Base-by-base conservation (phyloP, 164 flowering plant genomes). In the Amborella trichopoda region DNA sequence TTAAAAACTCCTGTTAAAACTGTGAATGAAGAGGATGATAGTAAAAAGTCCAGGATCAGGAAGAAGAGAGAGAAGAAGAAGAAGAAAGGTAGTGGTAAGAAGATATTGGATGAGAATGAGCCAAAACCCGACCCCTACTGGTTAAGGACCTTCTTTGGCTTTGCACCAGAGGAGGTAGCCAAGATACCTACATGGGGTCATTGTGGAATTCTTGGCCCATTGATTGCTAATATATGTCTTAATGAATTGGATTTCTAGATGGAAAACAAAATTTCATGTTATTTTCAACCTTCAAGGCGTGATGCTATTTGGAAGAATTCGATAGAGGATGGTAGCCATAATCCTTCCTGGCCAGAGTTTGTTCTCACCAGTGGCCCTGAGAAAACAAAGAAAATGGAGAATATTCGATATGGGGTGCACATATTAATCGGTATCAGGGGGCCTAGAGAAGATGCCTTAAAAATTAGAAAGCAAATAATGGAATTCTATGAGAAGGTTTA, bases 51-150 rank as follows among this genome's bases (percentile, higher is more conserved):
- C n/a, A n/a, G n/a, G n/a, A n/a, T n/a, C n/a, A 62, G 55, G 25
- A 21, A 20, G 22, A 45, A 28, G 20, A 55, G 23, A 36, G 58
- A 46, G 52, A 56, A 48, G 52, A 37, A 37, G 41, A 37, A 13
- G 13, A 13, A 13, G 5, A 13, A 20, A 6, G 13, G 40, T 16
- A 73, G 34, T 58, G 69, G 52, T 63, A 73, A 62, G 54, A 72
- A 64, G 59, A 70, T 66, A 63, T 53, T 87, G 56, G 71, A 73
- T 42, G 77, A 65, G 43, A 68, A 91, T 69, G 96, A 84, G 57
- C 85, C 90, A 1, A 91, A 91, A 57, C 99, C 99, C 0, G 99
- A 91, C 55, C 99, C 96, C 2, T 91, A 76, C 64, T 91, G 99
- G 99, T 51, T 91, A 55, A 73, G 96, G 51, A 74, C 88, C 4